Percentiles rank a stretch among this genome's conserved stretches.
Conservation (phyloP, 2,329 filamentous ascomycete species). For the Sarocladiaceae sp. region DNA sequence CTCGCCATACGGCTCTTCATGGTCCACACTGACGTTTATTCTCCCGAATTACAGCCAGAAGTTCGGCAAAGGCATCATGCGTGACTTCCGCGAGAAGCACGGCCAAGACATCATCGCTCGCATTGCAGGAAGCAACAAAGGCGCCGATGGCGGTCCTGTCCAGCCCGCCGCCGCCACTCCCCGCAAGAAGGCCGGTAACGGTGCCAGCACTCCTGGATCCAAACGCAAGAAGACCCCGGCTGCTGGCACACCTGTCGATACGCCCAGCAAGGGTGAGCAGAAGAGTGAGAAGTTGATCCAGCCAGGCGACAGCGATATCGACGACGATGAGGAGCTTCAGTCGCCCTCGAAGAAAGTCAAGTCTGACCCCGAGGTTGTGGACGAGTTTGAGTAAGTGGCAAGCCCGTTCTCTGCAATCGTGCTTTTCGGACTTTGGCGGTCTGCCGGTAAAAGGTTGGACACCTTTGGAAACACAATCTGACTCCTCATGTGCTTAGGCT, state of each 20-base stretch:
- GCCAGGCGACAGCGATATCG: slow-evolving; percentile 10
- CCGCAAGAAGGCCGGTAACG: neutral
- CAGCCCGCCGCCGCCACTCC: slow-evolving; percentile 12
- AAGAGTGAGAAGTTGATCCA: neutral
- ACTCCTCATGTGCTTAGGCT: too few relatives aligned
- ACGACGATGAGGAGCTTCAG: neutral
- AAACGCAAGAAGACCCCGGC: slow-evolving; percentile 4
- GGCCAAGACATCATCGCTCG: slow-evolving; percentile 10
- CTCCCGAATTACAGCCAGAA: slow-evolving; percentile 25
- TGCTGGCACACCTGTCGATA: neutral
- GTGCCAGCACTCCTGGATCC: neutral
- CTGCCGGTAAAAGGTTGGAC: too few relatives aligned
- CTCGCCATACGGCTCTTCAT: neutral
- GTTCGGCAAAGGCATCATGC: slow-evolving; percentile 31
- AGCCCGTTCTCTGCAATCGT: too few relatives aligned
- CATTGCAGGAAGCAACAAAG: slow-evolving; percentile 3
- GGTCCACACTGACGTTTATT: neutral
- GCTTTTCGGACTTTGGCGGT: too few relatives aligned
- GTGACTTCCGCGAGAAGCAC: slow-evolving; percentile 25
- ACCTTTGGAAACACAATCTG: too few relatives aligned
- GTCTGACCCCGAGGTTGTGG: neutral
- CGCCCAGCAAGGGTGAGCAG: slow-evolving; percentile 1
- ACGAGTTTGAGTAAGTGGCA: neutral
- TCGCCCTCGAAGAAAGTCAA: neutral
- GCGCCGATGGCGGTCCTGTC: neutral